Evolutionary conservation across 169 alveolate genomes (phyloP).

Genomic region (Neospora caninum): DNA sequence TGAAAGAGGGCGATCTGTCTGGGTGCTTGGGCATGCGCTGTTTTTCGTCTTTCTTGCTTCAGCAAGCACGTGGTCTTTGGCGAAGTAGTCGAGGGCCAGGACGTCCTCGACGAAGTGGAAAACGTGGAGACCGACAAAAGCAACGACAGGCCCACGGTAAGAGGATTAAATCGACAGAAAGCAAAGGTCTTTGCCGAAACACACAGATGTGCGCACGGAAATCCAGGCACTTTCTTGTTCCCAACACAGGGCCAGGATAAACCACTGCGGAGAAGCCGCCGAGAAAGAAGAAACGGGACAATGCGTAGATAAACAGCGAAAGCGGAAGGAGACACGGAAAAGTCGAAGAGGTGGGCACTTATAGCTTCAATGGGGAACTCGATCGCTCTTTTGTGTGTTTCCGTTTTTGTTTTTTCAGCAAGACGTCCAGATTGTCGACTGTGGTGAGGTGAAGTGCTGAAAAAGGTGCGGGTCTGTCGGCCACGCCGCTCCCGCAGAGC

Average conservation of each 20-base stretch:
- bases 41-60: neutral
- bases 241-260: no score
- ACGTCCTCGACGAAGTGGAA: slow-evolving; percentile 68
- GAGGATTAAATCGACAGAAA: no score
- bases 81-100: slow-evolving; percentile 75
- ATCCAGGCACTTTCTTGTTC: no score
- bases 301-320: no score
- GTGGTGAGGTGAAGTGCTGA: slow-evolving; percentile 10
- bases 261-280: no score
- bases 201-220: no score
- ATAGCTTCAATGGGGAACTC: no score
- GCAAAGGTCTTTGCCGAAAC: no score
- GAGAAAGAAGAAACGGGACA: no score
- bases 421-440: slow-evolving; percentile 32
- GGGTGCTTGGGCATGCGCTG: neutral
- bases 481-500: no score
- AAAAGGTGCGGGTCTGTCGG: neutral
- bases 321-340: no score
- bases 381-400: neutral
- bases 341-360: no score
- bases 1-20: neutral
- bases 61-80: slow-evolving; percentile 86
- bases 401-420: neutral
- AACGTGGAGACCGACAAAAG: slow-evolving; percentile 69
- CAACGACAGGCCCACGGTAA: slow-evolving; percentile 33